Evolutionary conservation across 1,139 yeast species (phyloP), one percentile per base, ranked within the genome.

Genomic region (Kodamaea fungicola): DNA sequence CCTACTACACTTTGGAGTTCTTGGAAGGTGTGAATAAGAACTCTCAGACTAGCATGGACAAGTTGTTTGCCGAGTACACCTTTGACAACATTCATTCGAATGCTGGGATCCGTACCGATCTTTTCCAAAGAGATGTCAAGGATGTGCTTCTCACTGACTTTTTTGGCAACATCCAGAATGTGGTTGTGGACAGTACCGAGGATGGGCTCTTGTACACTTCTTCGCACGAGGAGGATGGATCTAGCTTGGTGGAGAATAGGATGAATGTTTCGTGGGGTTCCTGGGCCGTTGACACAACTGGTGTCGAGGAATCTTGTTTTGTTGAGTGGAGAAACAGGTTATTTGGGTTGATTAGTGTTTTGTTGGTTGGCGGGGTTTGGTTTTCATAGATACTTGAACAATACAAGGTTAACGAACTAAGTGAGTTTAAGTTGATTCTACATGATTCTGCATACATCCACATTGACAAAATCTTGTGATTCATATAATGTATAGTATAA

Each of bases 141-240:
- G 78, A 84, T 29, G 95, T 89, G 3, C 67, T 79, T 40, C 74
- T 92, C 44, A 90, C 98, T 0, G 98, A 94, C 56, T 92, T 92
- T 61, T 90, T 94, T 50, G 98, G 97, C 2, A 90, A 89, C 52
- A 87, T 90, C 19, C 97, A 90, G 58, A 79, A 83, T 41, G 87
- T 87, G 2, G 75, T 85, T 5, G 74, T 86, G 26, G 94, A 83
- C 49, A 64, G 71, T 23, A 74, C 66, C 8, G 81, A 76, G 39
- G 63, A 63, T 19, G 76, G 67, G 37, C 51, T 74, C 29, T 55
- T 74, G 33, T 62, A 61, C 39, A 49, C 57, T n/a, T 51, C 61
- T 21, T 59, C 56, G 40, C 64, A 59, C 31, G 47, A 57, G 27
- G 54, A 51, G 19, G 34, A 45, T 12, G 63, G 62, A 2, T 32